Base-by-base conservation (phyloP, 441 rosid genomes). In the Breynia disticha region DNA sequence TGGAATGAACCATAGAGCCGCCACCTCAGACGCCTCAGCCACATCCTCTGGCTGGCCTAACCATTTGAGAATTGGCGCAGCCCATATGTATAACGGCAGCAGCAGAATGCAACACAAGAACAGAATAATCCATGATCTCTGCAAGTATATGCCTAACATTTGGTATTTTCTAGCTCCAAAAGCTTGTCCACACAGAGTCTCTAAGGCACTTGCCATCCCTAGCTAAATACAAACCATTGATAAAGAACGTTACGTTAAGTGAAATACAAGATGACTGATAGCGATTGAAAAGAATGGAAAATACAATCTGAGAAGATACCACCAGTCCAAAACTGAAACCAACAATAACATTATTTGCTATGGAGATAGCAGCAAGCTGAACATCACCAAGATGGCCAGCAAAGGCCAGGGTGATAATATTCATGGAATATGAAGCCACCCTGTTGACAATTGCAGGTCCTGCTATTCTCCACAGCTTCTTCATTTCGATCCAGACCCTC, bases 371-470 rank as follows among this genome's bases (percentile, higher is more conserved):
- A 2, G 88, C 93, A 15, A 84, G 83, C 52, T 79, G 88, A 10
- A 84, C 55, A 54, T 84, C 93, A 1, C 86, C 75, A 19, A 84
- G 56, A 18, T 38, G 72, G 11, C 93, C 93, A 0, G 81, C 75
- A 57, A 82, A 79, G 9, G 84, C 79, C 58, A 74, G 88, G 20
- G 93, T 84, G 35, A 84, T 72, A 7, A 86, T 86, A 11, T 86
- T 88, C 7, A 84, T 76, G 11, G 88, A 84, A 68, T 81, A 84
- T 67, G 82, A 84, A 55, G 74, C 63, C 16, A 81, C 41, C 24
- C 78, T 60, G 1, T 86, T 84, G 70, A 84, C 76, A 14, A 84
- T 84, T 1, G 89, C 93, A 0, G 93, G 93, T 10, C 88, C 93
- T 0, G 84, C 88, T 17, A 84, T 17, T 28, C 59, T 48, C 93